Evolutionary conservation across 345 rosid species (phyloP).

Genomic region (Noccaea caerulescens): DNA sequence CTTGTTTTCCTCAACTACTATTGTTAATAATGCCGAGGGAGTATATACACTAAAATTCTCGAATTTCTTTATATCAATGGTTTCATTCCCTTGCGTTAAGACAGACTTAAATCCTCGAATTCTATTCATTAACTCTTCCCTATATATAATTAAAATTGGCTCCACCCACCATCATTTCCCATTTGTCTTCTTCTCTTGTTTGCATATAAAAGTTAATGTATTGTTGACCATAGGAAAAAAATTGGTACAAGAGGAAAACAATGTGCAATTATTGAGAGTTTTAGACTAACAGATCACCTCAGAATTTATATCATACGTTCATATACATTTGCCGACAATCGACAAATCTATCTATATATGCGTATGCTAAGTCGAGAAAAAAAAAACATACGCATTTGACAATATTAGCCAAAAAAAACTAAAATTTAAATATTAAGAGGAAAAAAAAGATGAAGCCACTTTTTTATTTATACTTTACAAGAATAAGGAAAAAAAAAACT

Average conservation of each 20-base stretch:
- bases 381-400: not conserved
- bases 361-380: not conserved
- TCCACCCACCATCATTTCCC: conserved; percentile 26
- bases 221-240: conserved; percentile 1
- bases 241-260: not conserved
- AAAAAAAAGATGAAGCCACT: not conserved
- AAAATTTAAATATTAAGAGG: not conserved
- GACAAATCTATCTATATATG: not conserved
- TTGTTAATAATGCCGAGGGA: not conserved
- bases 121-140: conserved; percentile 8
- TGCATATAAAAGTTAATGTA: conserved; percentile 7
- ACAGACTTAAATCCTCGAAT: not conserved
- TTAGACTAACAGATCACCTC: conserved; percentile 28
- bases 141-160: not conserved
- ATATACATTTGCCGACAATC: conserved; percentile 46
- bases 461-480: not conserved
- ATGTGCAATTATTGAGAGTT: conserved; percentile 37
- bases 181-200: conserved; percentile 34
- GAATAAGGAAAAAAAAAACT: not conserved
- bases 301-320: not conserved
- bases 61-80: not conserved
- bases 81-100: conserved; percentile 1
- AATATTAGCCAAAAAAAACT: not conserved
- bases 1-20: not conserved
- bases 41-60: too few relatives aligned